Conservation (phyloP, 176 grass and related monocot genomes). For the Leersia perrieri region DNA sequence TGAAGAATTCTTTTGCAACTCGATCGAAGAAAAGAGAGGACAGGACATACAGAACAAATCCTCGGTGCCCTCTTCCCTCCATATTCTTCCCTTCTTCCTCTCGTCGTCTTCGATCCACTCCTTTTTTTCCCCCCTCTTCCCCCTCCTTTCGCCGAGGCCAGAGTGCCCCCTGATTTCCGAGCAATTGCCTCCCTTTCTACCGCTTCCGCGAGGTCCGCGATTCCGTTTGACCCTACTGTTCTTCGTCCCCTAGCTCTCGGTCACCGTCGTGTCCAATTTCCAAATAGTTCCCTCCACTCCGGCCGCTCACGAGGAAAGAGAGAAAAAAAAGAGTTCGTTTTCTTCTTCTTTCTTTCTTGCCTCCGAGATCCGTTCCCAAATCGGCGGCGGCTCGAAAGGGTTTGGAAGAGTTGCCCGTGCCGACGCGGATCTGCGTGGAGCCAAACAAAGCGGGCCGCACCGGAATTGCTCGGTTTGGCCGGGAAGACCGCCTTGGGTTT, state of each 20-base stretch:
- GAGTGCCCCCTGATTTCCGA: conserved; percentile 23
- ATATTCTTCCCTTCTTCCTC: conserved; percentile 21
- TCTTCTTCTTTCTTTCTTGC: background rate
- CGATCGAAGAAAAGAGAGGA: background rate
- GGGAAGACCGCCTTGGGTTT: background rate
- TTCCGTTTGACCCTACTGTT: conserved; percentile 33
- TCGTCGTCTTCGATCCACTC: conserved; percentile 40
- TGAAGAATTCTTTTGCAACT: background rate
- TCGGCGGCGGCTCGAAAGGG: background rate
- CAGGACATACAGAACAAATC: conserved; percentile 29
- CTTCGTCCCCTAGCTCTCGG: background rate
- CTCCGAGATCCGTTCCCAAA: conserved; percentile 19
- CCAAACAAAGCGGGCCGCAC: background rate
- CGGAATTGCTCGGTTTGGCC: conserved; percentile 17
- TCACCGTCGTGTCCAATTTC: conserved; percentile 7
- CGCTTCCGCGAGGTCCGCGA: too few species aligned
- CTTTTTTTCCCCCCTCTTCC: background rate
- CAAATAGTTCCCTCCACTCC: background rate
- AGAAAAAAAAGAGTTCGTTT: background rate
- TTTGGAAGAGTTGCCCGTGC: background rate
- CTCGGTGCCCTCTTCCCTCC: background rate
- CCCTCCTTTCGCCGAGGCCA: too few species aligned
- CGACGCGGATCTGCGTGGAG: conserved; percentile 43
- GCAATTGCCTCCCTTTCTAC: conserved; percentile 31
- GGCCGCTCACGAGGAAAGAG: background rate